These are phyloP conservation scores for Aureobasidium leucospermi DNA, from an alignment of 2,329 filamentous ascomycete species.

Conservation along the genomic window DNA sequence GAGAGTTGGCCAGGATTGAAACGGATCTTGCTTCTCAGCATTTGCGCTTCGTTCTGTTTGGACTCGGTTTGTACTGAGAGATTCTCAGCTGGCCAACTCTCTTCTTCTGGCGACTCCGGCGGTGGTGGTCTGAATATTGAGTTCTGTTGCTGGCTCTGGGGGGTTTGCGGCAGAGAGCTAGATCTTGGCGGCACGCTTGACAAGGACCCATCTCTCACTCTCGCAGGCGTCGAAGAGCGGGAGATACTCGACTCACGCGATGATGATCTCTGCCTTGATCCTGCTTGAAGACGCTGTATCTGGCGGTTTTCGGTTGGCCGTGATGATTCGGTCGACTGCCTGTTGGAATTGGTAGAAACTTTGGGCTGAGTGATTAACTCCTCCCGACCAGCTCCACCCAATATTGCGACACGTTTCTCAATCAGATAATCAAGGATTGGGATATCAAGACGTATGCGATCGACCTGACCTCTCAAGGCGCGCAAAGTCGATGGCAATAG, in stretches of 20 bases:
- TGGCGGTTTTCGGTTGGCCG: neutral
- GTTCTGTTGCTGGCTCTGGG: neutral
- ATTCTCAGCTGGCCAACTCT: neutral
- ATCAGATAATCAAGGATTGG: conserved; percentile 43
- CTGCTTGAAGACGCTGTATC: conserved; percentile 5
- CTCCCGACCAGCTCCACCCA: conserved; percentile 23
- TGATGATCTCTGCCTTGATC: neutral
- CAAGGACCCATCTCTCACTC: neutral
- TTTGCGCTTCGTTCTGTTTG: conserved; percentile 9
- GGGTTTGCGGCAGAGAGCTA: neutral
- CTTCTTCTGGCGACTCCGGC: conserved; percentile 21
- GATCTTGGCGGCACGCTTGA: neutral
- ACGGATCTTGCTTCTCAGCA: neutral
- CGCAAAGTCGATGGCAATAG: conserved; percentile 36
- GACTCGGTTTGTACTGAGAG: neutral
- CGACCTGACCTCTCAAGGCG: conserved; percentile 35
- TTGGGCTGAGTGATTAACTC: conserved; percentile 15
- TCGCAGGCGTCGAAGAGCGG: neutral
- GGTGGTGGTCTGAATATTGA: conserved; percentile 28
- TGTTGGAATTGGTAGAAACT: neutral
- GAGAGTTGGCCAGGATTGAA: neutral
- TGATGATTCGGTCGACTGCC: neutral
- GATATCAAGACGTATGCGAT: conserved; percentile 35
- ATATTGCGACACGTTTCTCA: conserved; percentile 41
- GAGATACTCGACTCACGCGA: neutral